A percentile compares a stretch with the other conserved stretches of the same genome.
Conservation (phyloP, 2,329 filamentous ascomycete genomes). For the Coleophoma cylindrospora region DNA sequence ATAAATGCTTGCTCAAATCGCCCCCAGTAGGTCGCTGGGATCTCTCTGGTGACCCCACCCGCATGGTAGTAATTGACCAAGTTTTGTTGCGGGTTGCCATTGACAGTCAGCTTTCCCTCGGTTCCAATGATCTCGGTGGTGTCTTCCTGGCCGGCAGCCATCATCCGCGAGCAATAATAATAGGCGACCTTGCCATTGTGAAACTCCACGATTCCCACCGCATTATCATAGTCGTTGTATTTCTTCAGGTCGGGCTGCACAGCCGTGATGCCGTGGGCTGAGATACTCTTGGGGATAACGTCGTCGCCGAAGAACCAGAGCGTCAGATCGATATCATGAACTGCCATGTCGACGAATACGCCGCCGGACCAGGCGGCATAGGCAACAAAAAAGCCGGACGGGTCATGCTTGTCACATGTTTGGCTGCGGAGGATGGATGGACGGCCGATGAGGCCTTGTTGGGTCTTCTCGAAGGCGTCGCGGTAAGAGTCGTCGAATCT, state of each 20-base stretch:
- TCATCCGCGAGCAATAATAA: slow-evolving; percentile 59
- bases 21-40: slow-evolving; percentile 57
- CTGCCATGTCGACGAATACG: slow-evolving; percentile 65
- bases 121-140: slow-evolving; percentile 63
- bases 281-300: slow-evolving; percentile 47
- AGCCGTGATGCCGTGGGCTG: slow-evolving; percentile 50
- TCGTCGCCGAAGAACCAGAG: slow-evolving; percentile 58
- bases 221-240: slow-evolving; percentile 56
- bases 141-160: slow-evolving; percentile 62
- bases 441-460: slow-evolving; percentile 48
- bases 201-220: slow-evolving; percentile 63
- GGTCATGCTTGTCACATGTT: slow-evolving; percentile 62
- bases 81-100: slow-evolving; percentile 48
- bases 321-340: slow-evolving; percentile 64
- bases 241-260: slow-evolving; percentile 50
- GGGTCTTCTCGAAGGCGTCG: slow-evolving; percentile 46
- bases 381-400: slow-evolving; percentile 60
- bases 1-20: slow-evolving; percentile 58
- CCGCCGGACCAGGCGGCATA: slow-evolving; percentile 61
- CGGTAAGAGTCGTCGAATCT: slow-evolving; percentile 63
- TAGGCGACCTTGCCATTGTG: slow-evolving; percentile 57
- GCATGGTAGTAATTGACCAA: slow-evolving; percentile 49
- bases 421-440: slow-evolving; percentile 57
- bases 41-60: slow-evolving; percentile 48
- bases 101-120: slow-evolving; percentile 55